Percentiles rank a stretch among this genome's conserved stretches.
Conservation (phyloP, 208 protist genomes). For the Trypanosoma avium region DNA sequence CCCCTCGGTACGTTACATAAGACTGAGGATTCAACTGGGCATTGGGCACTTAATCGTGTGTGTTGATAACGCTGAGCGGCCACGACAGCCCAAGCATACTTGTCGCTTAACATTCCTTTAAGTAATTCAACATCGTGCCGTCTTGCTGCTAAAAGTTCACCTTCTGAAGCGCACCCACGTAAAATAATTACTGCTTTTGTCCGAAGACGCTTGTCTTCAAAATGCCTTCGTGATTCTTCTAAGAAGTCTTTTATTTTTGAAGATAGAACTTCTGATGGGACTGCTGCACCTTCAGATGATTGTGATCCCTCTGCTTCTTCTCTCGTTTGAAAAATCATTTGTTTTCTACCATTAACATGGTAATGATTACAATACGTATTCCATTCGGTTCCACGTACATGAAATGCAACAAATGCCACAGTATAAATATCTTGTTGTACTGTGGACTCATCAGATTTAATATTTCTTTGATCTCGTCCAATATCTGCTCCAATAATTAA, state of each 20-base stretch:
- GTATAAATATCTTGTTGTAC: constrained; percentile 27
- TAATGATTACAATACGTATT: constrained; percentile 54
- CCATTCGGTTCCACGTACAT: constrained; percentile 38
- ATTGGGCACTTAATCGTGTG: constrained; percentile 34
- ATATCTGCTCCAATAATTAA: constrained; percentile 49
- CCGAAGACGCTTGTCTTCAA: constrained; percentile 23
- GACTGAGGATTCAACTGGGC: neutral
- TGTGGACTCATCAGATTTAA: constrained; percentile 13
- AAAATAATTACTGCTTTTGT: constrained; percentile 39
- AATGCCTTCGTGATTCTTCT: constrained; percentile 31
- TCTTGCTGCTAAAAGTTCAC: constrained; percentile 30
- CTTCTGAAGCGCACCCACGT: constrained; percentile 48
- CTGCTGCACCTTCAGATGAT: constrained; percentile 11
- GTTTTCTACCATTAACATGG: constrained; percentile 35
- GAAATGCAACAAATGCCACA: constrained; percentile 53
- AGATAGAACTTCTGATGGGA: constrained; percentile 46
- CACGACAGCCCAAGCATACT: constrained; percentile 37
- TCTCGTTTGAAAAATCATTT: neutral
- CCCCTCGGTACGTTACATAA: constrained; percentile 56
- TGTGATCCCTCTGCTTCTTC: constrained; percentile 7
- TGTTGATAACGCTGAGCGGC: constrained; percentile 50
- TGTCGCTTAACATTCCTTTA: constrained; percentile 25
- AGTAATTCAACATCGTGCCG: constrained; percentile 25
- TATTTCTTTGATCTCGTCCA: constrained; percentile 16
- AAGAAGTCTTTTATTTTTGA: constrained; percentile 41